These are phyloP conservation scores for Chrysanthemum makinoi DNA, from an alignment of 129 eudicot species.

Conservation along the genomic window DNA sequence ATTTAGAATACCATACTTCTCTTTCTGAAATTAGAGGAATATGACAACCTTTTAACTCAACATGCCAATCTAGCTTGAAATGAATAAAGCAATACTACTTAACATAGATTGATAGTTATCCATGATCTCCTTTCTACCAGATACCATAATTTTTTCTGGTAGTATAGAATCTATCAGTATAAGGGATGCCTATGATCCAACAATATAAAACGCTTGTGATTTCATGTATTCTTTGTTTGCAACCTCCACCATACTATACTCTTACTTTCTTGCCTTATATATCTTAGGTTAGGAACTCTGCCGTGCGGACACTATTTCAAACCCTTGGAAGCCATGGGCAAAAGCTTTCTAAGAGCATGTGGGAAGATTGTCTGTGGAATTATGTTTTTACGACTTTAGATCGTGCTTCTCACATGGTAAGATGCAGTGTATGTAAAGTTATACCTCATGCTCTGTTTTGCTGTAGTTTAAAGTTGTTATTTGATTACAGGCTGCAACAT, in stretches of 20 bases:
- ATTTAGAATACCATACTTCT: too few relatives aligned
- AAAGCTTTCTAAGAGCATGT: constrained; percentile 90
- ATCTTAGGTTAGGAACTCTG: constrained; percentile 92
- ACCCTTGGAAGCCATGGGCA: constrained; percentile 99
- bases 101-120: not conserved
- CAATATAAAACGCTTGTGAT: not conserved
- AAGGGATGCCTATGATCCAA: not conserved
- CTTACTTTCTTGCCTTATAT: constrained; percentile 9
- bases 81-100: not conserved
- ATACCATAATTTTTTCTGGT: not conserved
- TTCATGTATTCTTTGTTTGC: not conserved
- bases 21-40: too few relatives aligned
- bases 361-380: constrained; percentile 98
- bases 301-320: constrained; percentile 91
- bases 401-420: constrained; percentile 96
- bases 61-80: constrained; percentile 1
- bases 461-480: constrained; percentile 8
- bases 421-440: constrained; percentile 16
- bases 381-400: constrained; percentile 87
- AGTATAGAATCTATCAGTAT: not conserved
- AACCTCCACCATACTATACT: not conserved
- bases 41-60: not conserved
- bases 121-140: not conserved
- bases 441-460: constrained; percentile 3
- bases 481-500: constrained; percentile 80